Base-by-base conservation (phyloP, 2,329 filamentous ascomycete genomes). In the Beauveria bassiana region DNA sequence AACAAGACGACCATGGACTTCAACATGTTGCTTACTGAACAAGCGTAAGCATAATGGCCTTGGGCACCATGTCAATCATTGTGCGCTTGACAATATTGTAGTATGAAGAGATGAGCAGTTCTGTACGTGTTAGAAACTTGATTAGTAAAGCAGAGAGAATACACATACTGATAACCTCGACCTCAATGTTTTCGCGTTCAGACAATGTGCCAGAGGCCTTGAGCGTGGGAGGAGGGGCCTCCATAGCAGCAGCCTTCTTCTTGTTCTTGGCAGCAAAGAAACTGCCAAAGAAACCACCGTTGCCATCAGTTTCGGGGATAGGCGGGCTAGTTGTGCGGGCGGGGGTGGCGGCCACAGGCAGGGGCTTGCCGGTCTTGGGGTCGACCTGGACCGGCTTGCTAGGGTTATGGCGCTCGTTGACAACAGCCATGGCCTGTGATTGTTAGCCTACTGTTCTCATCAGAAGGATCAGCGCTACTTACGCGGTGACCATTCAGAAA, bases 161-260 rank as follows among this genome's bases (percentile, higher is more conserved):
- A 2, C 53, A 85, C 90, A 70, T 83, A 95, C 90, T 99, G 72
- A 99, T 99, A 65, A 99, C 93, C 77, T 99, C 95, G 52, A 99
- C 95, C 75, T 99, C 95, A 66, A 96, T 90, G 63, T 87, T 88
- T 75, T 99, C 95, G 64, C 95, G 91, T 78, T 99, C 95, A 5
- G 90, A 96, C 45, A 99, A 81, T 28, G 88, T 96, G 47, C 95
- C 93, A 3, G 91, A 96, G 40, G 95, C 95, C 80, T 97, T 99
- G 62, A 99, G 85, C 47, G 86, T 93, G 34, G 95, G 86, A 65
- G 95, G 95, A 45, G 95, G 95, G 16, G 95, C 82, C 74, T 99
- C 95, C 95, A 99, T 99, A 53, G 93, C 93, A n/a, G 95, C 95
- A 78, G 96, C 96, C 88, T 97, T 98, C 85, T 99, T 99, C 87